Evolutionary conservation across 176 grass and related monocot species (phyloP).

Genomic region (Hordeum marinum): DNA sequence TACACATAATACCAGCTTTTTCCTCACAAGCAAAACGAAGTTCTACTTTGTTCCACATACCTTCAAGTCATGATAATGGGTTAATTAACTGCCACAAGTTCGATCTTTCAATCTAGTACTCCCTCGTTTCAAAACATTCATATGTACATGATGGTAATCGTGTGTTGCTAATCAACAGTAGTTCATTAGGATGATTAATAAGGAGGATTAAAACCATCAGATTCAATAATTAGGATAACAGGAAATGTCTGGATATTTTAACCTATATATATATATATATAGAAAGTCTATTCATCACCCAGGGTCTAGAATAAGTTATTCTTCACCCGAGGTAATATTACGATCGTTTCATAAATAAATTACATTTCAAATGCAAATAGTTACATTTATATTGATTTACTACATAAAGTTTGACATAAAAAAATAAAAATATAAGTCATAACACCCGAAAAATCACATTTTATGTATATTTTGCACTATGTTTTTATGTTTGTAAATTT

Average conservation of each 20-base stretch:
- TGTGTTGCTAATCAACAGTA: conserved; percentile 5
- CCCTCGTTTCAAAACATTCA: not conserved
- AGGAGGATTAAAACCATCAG: not conserved
- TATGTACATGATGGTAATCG: not conserved
- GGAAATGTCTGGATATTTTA: not conserved
- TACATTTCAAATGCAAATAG: too few species aligned
- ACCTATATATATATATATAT: too few species aligned
- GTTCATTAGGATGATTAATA: not conserved
- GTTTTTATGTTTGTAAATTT: too few species aligned
- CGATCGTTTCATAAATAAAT: too few species aligned
- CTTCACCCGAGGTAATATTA: too few species aligned
- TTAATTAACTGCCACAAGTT: conserved; percentile 3
- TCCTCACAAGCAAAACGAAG: conserved; percentile 2
- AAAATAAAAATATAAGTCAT: too few species aligned
- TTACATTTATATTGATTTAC: too few species aligned
- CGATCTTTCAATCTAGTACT: not conserved
- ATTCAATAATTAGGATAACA: conserved; percentile 13
- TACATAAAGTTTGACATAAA: too few species aligned
- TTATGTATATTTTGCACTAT: too few species aligned
- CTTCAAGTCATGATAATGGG: not conserved
- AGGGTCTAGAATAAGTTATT: too few species aligned
- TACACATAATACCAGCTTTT: not conserved
- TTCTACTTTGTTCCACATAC: not conserved
- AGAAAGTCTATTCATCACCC: too few species aligned
- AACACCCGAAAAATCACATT: too few species aligned